A percentile compares a stretch with the other conserved stretches of the same genome.
Conservation (phyloP, 495 filamentous ascomycete genomes). For the Aspergillus nidulans region DNA sequence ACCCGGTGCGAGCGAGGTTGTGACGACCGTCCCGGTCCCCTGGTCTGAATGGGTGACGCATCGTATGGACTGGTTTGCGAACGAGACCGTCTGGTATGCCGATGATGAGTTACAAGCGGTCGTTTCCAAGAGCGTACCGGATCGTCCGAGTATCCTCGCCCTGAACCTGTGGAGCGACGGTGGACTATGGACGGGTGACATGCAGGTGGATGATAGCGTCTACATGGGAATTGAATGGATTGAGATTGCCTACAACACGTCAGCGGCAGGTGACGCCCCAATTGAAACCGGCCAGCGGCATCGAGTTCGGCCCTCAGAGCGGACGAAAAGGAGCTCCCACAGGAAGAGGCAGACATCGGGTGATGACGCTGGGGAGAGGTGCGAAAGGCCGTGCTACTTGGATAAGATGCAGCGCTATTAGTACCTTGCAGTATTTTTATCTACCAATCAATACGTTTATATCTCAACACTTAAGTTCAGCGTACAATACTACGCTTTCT, state of each 20-base stretch:
- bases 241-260: slow-evolving; percentile 63
- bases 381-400: slow-evolving; percentile 6
- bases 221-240: slow-evolving; percentile 71
- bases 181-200: slow-evolving; percentile 67
- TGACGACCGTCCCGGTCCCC: slow-evolving; percentile 29
- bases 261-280: slow-evolving; percentile 11
- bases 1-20: slow-evolving; percentile 27
- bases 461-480: neutral
- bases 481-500: no score
- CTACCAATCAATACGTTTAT: slow-evolving; percentile 1
- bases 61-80: slow-evolving; percentile 66
- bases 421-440: neutral
- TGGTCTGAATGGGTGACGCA: slow-evolving; percentile 70
- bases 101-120: slow-evolving; percentile 52
- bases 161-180: slow-evolving; percentile 78
- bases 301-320: neutral
- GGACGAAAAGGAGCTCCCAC: neutral
- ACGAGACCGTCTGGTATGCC: slow-evolving; percentile 62
- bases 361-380: neutral
- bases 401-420: slow-evolving; percentile 5
- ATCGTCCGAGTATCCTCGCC: slow-evolving; percentile 54
- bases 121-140: slow-evolving; percentile 60
- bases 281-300: neutral
- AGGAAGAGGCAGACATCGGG: neutral
- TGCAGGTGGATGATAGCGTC: slow-evolving; percentile 55